Base-by-base conservation (phyloP, 768 basidiomycete species). In the Megacollybia marginata region DNA sequence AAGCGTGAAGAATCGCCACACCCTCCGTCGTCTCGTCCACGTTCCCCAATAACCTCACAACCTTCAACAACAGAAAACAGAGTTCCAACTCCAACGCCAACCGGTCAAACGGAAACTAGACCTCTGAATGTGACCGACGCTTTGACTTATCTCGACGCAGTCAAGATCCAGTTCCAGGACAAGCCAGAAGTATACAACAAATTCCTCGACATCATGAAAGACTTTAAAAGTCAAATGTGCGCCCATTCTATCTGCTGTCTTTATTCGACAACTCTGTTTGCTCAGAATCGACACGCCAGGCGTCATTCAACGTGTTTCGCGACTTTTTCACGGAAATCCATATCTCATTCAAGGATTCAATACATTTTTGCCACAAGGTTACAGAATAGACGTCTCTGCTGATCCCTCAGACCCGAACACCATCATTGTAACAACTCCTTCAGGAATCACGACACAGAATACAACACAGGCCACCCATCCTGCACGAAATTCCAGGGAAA, bases 201-300 rank as follows among this genome's bases (percentile, higher is more conserved):
- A 55, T 93, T 93, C 59, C 69, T 94, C 65, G 92, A 95, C 64
- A 94, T 96, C 61, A 96, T 96, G 96, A 97, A 97, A 71, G 93
- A 98, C 66, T 99, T 99, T 69, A 98, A 99, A 72, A 91, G 92
- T 60, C 91, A 95, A 69, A 73, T 70, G 89, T 92, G 65, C 71
- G 90, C 74, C 43, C 43, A 59, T 44, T 54, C 44, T 23, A 43
- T 53, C 44, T 49, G 55, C 52, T 33, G 51, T 47, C 46, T 56
- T 52, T 51, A 44, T 57, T 53, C 54, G 48, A 40, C 46, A 36
- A 52, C 56, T 44, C 47, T 50, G 23, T 34, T 31, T 12, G 28
- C 32, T 34, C 69, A 95, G 93, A 49, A 95, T 98, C 65, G 94
- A 97, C 69, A 98, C 94, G 0, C 94, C 94, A 9, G 93, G 93